Conservation (phyloP, 1,139 yeast species). For the Kurtzmaniella natalensis region DNA sequence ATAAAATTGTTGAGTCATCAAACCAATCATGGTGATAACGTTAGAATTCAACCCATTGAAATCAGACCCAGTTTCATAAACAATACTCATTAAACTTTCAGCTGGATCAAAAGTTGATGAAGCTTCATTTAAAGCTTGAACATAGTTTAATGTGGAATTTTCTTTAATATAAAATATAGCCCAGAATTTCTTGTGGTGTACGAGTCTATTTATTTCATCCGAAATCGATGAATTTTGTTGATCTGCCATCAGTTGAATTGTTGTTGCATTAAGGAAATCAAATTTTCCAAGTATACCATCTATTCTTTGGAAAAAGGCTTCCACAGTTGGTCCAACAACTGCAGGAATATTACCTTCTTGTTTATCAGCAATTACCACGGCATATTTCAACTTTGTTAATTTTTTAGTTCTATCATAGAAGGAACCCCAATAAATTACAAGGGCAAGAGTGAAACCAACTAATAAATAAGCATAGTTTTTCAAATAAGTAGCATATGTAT, state of each 20-base stretch:
- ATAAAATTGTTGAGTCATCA: conserved; percentile 13
- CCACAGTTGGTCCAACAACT: conserved; percentile 21
- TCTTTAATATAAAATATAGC: conserved; percentile 24
- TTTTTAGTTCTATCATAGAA: conserved; percentile 19
- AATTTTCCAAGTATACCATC: conserved; percentile 21
- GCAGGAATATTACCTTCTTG: conserved; percentile 20
- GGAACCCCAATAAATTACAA: conserved; percentile 31
- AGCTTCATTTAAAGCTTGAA: conserved; percentile 14
- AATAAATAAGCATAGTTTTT: conserved; percentile 21
- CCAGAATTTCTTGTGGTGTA: conserved; percentile 32
- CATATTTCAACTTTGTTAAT: conserved; percentile 20
- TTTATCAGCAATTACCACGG: conserved; percentile 24
- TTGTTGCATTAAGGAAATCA: conserved; percentile 19
- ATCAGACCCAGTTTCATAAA: conserved; percentile 31
- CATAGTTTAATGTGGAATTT: conserved; percentile 24
- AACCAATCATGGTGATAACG: conserved; percentile 15
- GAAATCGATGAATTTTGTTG: conserved; percentile 17
- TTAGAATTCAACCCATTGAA: conserved; percentile 25
- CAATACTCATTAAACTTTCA: conserved; percentile 17
- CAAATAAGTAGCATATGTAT: conserved; percentile 16
- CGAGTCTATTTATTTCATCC: conserved; percentile 24
- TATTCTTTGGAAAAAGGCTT: conserved; percentile 20
- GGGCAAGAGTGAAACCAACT: conserved; percentile 20
- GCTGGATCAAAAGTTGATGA: conserved; percentile 15
- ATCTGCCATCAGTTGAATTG: conserved; percentile 16